Evolutionary conservation across 1,284 basidiomycete genomes (phyloP), one percentile per base, ranked within the genome.

Genomic region (Heterobasidion annosum): DNA sequence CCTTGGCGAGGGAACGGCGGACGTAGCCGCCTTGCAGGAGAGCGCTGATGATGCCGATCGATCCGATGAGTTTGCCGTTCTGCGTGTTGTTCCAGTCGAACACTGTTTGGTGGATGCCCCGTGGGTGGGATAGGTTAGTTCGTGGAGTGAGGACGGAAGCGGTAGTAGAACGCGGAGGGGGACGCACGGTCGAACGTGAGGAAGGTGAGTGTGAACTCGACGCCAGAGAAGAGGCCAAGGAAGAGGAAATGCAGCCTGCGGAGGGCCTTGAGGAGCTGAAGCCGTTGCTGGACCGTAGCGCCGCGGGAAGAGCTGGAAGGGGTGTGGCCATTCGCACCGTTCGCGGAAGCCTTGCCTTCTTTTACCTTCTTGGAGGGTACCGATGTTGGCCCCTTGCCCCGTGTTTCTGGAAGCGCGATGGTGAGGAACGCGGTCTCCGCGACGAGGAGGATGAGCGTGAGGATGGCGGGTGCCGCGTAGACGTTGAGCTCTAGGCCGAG

Each of bases 121-220:
- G 25, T 3, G 3, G 25, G 25, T 25, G 25, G 8, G 34, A 19
- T 13, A n/a, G 57, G 48, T 42, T 40, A 32, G 58, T 34, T 25
- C 25, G 25, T 25, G 25, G 25, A 25, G 25, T 25, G 3, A 3
- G 25, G 4, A 25, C 25, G 25, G 0, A 25, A 4, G 25, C 3
- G 25, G 25, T 25, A 25, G 3, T 4, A 25, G 25, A 25, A 25
- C 0, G 25, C 3, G 25, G 25, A 25, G 25, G 25, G 25, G 0
- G 25, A 77, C 87, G 67, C 66, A 91, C 89, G 68, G 65, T 91
- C 89, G 61, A 90, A 92, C 1, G 90, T 94, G 50, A 95, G 72
- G 74, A 96, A 96, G 0, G 91, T 93, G 33, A 96, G 73, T 0
- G 93, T 95, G 69, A 94, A 95, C 64, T 96, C 93, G 51, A 93